Base-by-base conservation (phyloP, 2,329 filamentous ascomycete genomes). In the Ceratocystis ficicola region DNA sequence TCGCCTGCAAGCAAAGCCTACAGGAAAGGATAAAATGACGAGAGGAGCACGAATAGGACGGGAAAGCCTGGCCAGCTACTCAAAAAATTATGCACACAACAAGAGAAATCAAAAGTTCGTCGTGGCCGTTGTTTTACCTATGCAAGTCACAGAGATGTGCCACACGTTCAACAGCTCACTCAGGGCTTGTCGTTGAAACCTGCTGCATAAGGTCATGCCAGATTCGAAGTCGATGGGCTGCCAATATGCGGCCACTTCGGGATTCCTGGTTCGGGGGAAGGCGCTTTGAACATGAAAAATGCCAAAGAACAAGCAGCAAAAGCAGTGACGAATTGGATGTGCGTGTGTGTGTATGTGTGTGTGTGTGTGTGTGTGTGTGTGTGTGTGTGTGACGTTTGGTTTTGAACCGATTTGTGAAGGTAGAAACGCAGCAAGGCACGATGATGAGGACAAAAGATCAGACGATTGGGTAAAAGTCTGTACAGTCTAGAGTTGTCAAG, bases 161-260 rank as follows among this genome's bases (percentile, higher is more conserved):
- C 30, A 17, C 55, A 28, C 20, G 20, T 55, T 59, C 55, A 59
- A 59, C 55, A 59, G 55, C 55, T 59, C 55, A 59, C 17, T 59
- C 32, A 8, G 10, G 28, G 55, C 22, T 41, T 22, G 55, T 59
- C 30, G 55, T 59, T 59, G 55, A 59, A 59, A 59, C 55, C n/a
- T 17, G 55, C 25, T 59, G 55, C 55, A 59, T 30, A 59, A 41
- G 55, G 55, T 59, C 55, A 59, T 59, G 55, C 55, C 55, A 59
- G 55, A 59, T 59, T 41, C 55, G 25, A 59, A 30, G 55, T 59
- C 55, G 55, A 59, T 59, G 17, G 36, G 55, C 55, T 59, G 55
- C 55, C 30, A 59, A 25, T 32, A 59, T 59, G 55, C 55, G 55
- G 55, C 55, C 55, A 59, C 55, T 59, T 59, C 28, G 55, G 55